Evolutionary conservation across 345 rosid genomes (phyloP).

Genomic region (Bruguiera gymnorhiza): DNA sequence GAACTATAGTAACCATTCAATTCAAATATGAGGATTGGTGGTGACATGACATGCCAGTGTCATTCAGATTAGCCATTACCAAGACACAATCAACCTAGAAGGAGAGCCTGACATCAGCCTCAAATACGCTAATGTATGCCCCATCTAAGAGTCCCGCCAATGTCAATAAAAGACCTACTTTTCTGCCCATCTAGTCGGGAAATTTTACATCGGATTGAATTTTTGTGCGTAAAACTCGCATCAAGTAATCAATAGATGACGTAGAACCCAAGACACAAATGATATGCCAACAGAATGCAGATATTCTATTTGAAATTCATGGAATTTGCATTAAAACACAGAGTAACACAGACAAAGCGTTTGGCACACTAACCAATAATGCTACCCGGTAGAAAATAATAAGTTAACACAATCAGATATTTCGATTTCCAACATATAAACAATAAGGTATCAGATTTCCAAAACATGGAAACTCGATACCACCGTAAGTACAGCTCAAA

Average conservation of each 20-base stretch:
- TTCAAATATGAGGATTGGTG: neutral
- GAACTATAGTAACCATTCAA: neutral
- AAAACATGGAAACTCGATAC: slow-evolving; percentile 11
- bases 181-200: neutral
- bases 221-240: neutral
- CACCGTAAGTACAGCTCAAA: slow-evolving; percentile 1
- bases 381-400: neutral
- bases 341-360: neutral
- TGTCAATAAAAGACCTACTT: slow-evolving; percentile 3
- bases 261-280: neutral
- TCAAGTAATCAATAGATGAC: slow-evolving; percentile 1
- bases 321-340: neutral
- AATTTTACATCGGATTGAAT: neutral
- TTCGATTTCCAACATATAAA: no score
- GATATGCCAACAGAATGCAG: neutral
- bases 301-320: neutral
- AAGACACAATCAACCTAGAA: neutral
- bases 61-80: no score
- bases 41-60: no score
- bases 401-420: neutral
- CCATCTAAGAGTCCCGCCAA: neutral
- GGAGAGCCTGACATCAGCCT: slow-evolving; percentile 9
- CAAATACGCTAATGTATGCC: neutral
- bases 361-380: slow-evolving; percentile 3
- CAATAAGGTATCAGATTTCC: slow-evolving; percentile 8